phyloP scores from a whole-genome alignment of 208 protist species.

The Jaenimonas drosophilae region DNA sequence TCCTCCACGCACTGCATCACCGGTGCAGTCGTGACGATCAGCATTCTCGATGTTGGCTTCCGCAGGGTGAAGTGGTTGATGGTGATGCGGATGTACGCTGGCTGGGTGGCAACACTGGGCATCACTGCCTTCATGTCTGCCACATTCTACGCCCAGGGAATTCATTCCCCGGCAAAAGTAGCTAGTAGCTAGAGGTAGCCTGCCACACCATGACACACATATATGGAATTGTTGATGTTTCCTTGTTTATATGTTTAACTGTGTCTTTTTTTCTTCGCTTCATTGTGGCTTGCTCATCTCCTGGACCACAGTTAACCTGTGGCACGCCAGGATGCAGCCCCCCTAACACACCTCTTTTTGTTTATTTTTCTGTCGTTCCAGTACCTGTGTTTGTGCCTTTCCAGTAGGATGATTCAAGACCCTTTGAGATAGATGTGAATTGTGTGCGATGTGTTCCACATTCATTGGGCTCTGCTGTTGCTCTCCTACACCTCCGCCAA shows the following conservation, averaged over 20 bases:
- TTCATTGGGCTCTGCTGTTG: too few relatives aligned
- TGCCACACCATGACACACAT: too few relatives aligned
- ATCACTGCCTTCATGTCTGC: slow-evolving; percentile 50
- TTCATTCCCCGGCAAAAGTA: slow-evolving; percentile 53
- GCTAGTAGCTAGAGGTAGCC: too few relatives aligned
- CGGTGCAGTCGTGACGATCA: slow-evolving; percentile 76
- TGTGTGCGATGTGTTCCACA: too few relatives aligned
- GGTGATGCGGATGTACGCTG: slow-evolving; percentile 66
- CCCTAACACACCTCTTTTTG: too few relatives aligned
- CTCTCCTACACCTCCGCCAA: too few relatives aligned
- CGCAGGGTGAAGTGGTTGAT: slow-evolving; percentile 53
- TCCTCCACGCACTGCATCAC: slow-evolving; percentile 88
- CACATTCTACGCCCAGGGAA: slow-evolving; percentile 64
- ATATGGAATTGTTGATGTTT: neutral
- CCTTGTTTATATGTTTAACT: neutral
- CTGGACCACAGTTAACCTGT: too few relatives aligned
- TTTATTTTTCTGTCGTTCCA: too few relatives aligned
- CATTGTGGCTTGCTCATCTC: neutral
- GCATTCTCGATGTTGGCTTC: slow-evolving; percentile 64
- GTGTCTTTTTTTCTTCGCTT: slow-evolving; percentile 2
- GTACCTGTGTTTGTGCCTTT: too few relatives aligned
- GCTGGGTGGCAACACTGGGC: slow-evolving; percentile 55
- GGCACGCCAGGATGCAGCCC: too few relatives aligned
- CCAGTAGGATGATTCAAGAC: too few relatives aligned
- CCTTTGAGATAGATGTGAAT: too few relatives aligned